Evolutionary conservation across 2,329 filamentous ascomycete genomes (phyloP).

Genomic region (Diaporthe australafricana): DNA sequence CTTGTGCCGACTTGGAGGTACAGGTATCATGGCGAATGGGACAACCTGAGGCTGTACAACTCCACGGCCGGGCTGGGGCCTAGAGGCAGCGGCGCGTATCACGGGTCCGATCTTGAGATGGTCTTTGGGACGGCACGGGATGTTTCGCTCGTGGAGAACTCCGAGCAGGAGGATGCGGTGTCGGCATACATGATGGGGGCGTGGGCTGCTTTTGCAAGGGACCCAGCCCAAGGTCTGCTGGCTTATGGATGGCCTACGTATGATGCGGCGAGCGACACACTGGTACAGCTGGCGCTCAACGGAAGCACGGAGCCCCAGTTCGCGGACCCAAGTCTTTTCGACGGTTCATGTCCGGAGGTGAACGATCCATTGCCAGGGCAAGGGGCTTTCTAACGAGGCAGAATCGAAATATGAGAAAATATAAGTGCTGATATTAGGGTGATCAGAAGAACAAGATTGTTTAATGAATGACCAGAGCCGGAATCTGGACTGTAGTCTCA

Average conservation of each 20-base stretch:
- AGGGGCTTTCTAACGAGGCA: conserved; percentile 19
- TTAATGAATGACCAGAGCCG: neutral
- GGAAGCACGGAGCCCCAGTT: conserved; percentile 9
- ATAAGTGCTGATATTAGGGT: neutral
- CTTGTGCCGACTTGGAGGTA: conserved; percentile 30
- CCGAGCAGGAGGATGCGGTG: conserved; percentile 17
- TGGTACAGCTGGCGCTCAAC: conserved; percentile 23
- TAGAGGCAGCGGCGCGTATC: conserved; percentile 23
- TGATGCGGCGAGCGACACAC: neutral
- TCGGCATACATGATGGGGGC: conserved; percentile 25
- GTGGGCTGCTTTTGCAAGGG: conserved; percentile 29
- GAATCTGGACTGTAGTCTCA: neutral
- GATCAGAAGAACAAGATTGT: neutral
- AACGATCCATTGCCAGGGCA: conserved; percentile 24
- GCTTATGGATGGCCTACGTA: conserved; percentile 29
- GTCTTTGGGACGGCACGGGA: conserved; percentile 23
- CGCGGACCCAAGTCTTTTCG: neutral
- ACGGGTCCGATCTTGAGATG: conserved; percentile 27
- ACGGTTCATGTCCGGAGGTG: conserved; percentile 10
- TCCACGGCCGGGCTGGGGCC: conserved; percentile 18
- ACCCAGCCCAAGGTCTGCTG: conserved; percentile 17
- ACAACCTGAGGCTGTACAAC: conserved; percentile 25
- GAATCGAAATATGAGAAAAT: neutral
- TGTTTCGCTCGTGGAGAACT: conserved; percentile 29
- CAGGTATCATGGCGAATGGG: conserved; percentile 25